A percentile compares a stretch with the other conserved stretches of the same genome.
Evolutionary conservation across 768 basidiomycete species (phyloP).

Genomic region (Pleurotus tuber-regium): DNA sequence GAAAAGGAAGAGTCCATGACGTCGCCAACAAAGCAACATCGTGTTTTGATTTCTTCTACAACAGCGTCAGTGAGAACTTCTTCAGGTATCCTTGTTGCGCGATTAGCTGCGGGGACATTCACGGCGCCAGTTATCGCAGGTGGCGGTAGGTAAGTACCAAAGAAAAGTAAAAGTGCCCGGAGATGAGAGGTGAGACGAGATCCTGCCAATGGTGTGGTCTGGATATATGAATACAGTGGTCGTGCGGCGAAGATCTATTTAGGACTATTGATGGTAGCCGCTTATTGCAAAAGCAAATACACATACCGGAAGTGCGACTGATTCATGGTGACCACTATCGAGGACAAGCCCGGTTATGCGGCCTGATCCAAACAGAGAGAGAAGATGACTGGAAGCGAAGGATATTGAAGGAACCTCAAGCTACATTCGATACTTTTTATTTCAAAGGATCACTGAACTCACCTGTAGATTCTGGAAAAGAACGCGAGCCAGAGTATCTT

Average conservation of each 20-base stretch:
- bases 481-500: constrained; percentile 81
- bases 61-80: constrained; percentile 77
- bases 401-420: constrained; percentile 88
- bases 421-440: background rate
- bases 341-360: constrained; percentile 91
- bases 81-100: constrained; percentile 67
- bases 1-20: constrained; percentile 40
- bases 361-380: constrained; percentile 83
- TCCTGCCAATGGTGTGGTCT: constrained; percentile 89
- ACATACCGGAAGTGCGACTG: constrained; percentile 81
- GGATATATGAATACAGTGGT: constrained; percentile 79
- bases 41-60: constrained; percentile 88
- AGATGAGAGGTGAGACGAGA: constrained; percentile 75
- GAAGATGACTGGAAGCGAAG: constrained; percentile 85
- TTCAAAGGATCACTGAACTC: constrained; percentile 14
- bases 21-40: constrained; percentile 84
- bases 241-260: constrained; percentile 84
- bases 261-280: background rate
- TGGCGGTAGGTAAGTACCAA: constrained; percentile 84
- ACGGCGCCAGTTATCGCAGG: constrained; percentile 62
- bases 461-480: constrained; percentile 92
- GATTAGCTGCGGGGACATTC: constrained; percentile 60
- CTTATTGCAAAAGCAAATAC: background rate
- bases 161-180: constrained; percentile 75
- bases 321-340: constrained; percentile 91